Base-by-base conservation (phyloP, 257 asterid genomes). In the Paraleonurus japonicus region DNA sequence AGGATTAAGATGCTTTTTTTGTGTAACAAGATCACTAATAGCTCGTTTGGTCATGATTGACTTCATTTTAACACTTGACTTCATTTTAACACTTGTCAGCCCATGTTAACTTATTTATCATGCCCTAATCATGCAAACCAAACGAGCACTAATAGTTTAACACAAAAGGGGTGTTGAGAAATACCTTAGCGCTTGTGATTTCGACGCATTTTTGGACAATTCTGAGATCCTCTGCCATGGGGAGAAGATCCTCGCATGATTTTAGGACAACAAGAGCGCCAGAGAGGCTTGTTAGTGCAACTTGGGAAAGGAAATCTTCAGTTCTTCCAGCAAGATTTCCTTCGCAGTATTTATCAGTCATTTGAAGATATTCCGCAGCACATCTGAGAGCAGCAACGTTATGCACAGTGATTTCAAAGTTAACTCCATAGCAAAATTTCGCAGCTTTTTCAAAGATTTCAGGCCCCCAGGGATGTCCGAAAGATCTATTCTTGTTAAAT, bases 321-420 rank as follows among this genome's bases (percentile, higher is more conserved):
- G 97, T 95, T 53, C 99, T 83, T 9, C 93, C 86, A 9, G 89
- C 90, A 0, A 95, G 92, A 74, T 89, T 95, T 51, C 69, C 79
- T 33, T 89, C 96, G 50, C 88, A 89, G 60, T 87, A 94, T 24
- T 82, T 79, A 64, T 95, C 98, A 27, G 96, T 89, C 99, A 95
- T 95, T 47, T 92, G 93, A 3, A 95, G 84, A 67, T 80, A 92
- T 60, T 92, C 98, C 6, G 99, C 96, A 6, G 96, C 98, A 64
- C 99, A 95, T 9, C 98, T 80, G 4, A 95, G 87, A 2, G 96
- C 93, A 0, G 96, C 99, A 4, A 95, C 95, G 87, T 92, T 92
- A 28, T 95, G 90, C 9, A 95, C 96, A 0, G 97, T 95, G 84
- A 92, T 95, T 87, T 95, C 98, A 64, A 95, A 95, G 86, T 95